These are phyloP conservation scores for Schizophyllum commune DNA, from an alignment of 1,284 basidiomycete genomes.

Conservation along the genomic window DNA sequence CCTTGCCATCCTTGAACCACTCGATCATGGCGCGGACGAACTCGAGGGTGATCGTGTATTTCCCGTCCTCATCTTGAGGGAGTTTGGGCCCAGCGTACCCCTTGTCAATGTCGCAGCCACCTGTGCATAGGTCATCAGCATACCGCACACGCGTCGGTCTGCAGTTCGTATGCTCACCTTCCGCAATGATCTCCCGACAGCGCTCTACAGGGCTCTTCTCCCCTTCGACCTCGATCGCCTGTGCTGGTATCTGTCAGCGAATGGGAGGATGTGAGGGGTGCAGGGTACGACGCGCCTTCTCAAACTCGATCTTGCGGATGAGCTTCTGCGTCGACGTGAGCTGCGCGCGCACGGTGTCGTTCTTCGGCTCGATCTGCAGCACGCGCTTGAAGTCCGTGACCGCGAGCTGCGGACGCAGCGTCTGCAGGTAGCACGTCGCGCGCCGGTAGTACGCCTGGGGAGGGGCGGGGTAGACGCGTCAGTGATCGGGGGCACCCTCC, in stretches of 20 bases:
- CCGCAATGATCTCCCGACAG: constrained; percentile 71
- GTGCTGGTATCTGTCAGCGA: background rate
- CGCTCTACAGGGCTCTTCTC: constrained; percentile 70
- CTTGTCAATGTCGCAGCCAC: constrained; percentile 66
- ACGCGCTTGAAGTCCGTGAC: constrained; percentile 86
- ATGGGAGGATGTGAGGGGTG: background rate
- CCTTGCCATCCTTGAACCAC: constrained; percentile 90
- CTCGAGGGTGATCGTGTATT: constrained; percentile 64
- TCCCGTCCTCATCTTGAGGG: constrained; percentile 42
- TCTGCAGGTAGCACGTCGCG: constrained; percentile 87
- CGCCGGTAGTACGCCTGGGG: constrained; percentile 72
- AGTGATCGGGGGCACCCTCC: background rate
- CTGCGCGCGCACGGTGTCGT: constrained; percentile 75
- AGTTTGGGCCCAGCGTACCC: constrained; percentile 66
- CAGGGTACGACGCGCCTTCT: constrained; percentile 51
- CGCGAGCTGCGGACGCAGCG: constrained; percentile 78
- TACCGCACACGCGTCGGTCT: constrained; percentile 2
- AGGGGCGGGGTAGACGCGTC: too few relatives aligned
- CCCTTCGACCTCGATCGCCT: constrained; percentile 88
- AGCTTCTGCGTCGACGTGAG: constrained; percentile 88
- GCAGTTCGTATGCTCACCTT: constrained; percentile 64
- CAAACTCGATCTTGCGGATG: constrained; percentile 79
- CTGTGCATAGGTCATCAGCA: constrained; percentile 24
- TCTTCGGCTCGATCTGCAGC: constrained; percentile 81
- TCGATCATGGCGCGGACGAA: constrained; percentile 87